phyloP scores from a whole-genome alignment of 164 flowering plant species.

The Stephania cephalantha region DNA sequence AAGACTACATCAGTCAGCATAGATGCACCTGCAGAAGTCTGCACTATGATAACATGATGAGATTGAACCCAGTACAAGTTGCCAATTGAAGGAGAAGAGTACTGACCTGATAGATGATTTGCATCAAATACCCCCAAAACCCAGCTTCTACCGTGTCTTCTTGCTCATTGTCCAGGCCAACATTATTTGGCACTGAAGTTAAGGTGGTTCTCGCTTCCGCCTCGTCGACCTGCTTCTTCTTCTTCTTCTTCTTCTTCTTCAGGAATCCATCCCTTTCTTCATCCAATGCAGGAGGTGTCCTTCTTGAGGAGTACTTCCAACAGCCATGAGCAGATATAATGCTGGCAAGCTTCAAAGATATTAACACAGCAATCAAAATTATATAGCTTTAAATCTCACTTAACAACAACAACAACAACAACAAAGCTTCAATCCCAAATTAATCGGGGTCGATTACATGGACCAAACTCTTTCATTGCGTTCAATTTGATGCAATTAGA shows the following conservation, averaged over 20 bases:
- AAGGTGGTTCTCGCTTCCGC: slow-evolving; percentile 4
- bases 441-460: neutral
- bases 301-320: slow-evolving; percentile 24
- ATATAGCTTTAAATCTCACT: too few relatives aligned
- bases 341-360: slow-evolving; percentile 34
- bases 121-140: slow-evolving; percentile 54
- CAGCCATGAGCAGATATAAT: slow-evolving; percentile 45
- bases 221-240: slow-evolving; percentile 12
- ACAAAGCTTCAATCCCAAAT: too few relatives aligned
- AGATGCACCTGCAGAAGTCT: slow-evolving; percentile 84
- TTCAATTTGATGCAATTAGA: too few relatives aligned
- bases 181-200: slow-evolving; percentile 17
- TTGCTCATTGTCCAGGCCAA: slow-evolving; percentile 16
- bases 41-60: slow-evolving; percentile 12
- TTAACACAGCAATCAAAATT: too few relatives aligned
- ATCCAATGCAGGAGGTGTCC: slow-evolving; percentile 10
- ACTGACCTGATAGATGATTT: slow-evolving; percentile 42
- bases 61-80: neutral
- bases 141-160: slow-evolving; percentile 38
- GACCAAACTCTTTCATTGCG: too few relatives aligned
- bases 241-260: slow-evolving; percentile 9
- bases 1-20: slow-evolving; percentile 78
- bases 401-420: too few relatives aligned
- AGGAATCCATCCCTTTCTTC: slow-evolving; percentile 20
- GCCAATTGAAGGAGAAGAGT: neutral